These are phyloP conservation scores for Glycine latifolia DNA, from an alignment of 306 rosid species.

Conservation along the genomic window DNA sequence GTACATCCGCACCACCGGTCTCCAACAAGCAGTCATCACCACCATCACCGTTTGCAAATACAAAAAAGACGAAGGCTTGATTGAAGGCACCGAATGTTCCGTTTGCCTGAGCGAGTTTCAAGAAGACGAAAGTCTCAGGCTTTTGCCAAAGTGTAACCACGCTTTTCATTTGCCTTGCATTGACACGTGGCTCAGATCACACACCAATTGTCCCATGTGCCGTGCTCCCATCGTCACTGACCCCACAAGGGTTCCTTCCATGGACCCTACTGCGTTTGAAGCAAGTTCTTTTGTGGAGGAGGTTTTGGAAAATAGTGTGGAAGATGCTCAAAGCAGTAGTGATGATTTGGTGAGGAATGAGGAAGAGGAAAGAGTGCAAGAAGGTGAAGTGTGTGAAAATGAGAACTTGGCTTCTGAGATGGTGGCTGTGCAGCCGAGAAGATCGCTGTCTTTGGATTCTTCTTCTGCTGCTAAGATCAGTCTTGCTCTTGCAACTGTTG, in stretches of 20 bases:
- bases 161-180: slow-evolving; percentile 89
- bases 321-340: no score
- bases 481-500: slow-evolving; percentile 42
- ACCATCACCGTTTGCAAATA: slow-evolving; percentile 71
- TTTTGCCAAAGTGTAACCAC: slow-evolving; percentile 84
- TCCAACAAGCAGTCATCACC: slow-evolving; percentile 60
- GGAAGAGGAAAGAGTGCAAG: slow-evolving; percentile 9
- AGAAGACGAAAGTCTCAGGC: slow-evolving; percentile 74
- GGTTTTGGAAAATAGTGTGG: slow-evolving; percentile 1
- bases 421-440: slow-evolving; percentile 50
- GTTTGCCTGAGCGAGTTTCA: slow-evolving; percentile 82
- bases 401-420: slow-evolving; percentile 8
- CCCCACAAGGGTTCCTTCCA: slow-evolving; percentile 26
- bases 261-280: slow-evolving; percentile 38
- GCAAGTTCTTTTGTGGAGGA: slow-evolving; percentile 31
- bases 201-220: slow-evolving; percentile 89
- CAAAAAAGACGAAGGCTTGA: slow-evolving; percentile 68
- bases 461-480: slow-evolving; percentile 58
- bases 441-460: slow-evolving; percentile 79
- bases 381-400: slow-evolving; percentile 35
- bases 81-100: slow-evolving; percentile 89
- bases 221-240: slow-evolving; percentile 68
- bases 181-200: slow-evolving; percentile 92
- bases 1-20: slow-evolving; percentile 84
- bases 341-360: neutral